phyloP scores from a whole-genome alignment of 1,284 basidiomycete species.

The Fomitopsis pinicola region DNA sequence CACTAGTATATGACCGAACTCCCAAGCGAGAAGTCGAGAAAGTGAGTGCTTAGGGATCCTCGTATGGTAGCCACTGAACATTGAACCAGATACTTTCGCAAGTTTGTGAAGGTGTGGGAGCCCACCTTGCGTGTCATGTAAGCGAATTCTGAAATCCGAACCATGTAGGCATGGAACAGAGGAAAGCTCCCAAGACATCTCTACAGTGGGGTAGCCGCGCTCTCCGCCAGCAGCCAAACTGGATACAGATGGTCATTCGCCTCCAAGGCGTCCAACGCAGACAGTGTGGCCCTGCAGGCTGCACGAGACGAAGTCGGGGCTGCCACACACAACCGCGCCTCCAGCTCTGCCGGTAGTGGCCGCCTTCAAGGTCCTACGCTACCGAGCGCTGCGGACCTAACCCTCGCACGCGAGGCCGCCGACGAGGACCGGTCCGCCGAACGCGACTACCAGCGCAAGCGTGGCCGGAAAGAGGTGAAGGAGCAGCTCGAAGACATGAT shows the following conservation, averaged over 20 bases:
- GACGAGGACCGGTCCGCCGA: constrained; percentile 48
- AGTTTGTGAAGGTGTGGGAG: constrained; percentile 66
- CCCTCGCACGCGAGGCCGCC: constrained; percentile 55
- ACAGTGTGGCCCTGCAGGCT: constrained; percentile 50
- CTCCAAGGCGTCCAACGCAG: constrained; percentile 40
- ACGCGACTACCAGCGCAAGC: constrained; percentile 52
- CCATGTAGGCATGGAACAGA: constrained; percentile 66
- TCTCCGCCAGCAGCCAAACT: constrained; percentile 52
- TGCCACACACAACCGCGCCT: constrained; percentile 45
- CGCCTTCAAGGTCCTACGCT: constrained; percentile 62
- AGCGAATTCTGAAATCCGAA: neutral
- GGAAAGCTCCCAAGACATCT: constrained; percentile 58
- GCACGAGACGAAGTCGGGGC: constrained; percentile 56
- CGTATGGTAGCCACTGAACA: constrained; percentile 24
- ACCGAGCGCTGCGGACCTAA: constrained; percentile 60
- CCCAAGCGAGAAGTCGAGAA: constrained; percentile 67
- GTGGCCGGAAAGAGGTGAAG: constrained; percentile 60
- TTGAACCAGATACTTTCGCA: constrained; percentile 68
- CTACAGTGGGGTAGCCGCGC: constrained; percentile 51
- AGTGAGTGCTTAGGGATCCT: constrained; percentile 38
- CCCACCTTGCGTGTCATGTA: neutral
- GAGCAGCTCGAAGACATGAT: constrained; percentile 69
- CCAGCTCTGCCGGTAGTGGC: constrained; percentile 24
- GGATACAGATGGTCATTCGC: constrained; percentile 59
- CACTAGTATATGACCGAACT: constrained; percentile 74